Base-by-base conservation (phyloP, 768 basidiomycete genomes). In the Leccinum uliginosum region DNA sequence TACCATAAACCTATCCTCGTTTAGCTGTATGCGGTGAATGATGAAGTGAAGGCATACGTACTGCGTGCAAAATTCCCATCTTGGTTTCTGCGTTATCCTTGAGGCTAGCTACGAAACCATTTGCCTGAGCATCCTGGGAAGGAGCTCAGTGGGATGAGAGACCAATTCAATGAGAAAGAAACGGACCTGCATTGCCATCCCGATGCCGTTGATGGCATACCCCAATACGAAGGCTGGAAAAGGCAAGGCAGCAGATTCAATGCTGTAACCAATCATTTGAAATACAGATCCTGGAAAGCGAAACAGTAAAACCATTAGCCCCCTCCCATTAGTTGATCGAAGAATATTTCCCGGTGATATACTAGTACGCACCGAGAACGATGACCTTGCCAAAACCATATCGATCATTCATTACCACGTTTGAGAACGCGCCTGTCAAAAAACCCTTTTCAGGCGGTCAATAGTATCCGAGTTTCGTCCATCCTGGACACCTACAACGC, bases 111-210 rank as follows among this genome's bases (percentile, higher is more conserved):
- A 76, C 71, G 29, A 78, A 76, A 3, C 77, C 75, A 54, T 80
- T 83, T 14, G 75, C 74, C 61, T 80, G 79, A 17, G 80, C 77
- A 50, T 81, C 77, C 74, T 80, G 14, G 27, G 52, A 53, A 29
- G 26, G 27, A 6, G 29, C 35, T 17, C 17, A 29, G 30, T 50
- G 19, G 24, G 15, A n/a, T 14, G 9, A 43, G 11, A 24, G 15
- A 47, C 34, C 8, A 29, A 11, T 3, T n/a, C 9, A 24, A 1
- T 14, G 43, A 24, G 11, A 17, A 34, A 32, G 17, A 8, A 52
- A 50, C 66, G 44, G 56, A 83, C 86, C 72, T 78, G 75, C 21
- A 79, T 48, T 21, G 80, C 76, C 56, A 78, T 57, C 12, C 76
- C 78, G 27, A 79, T 66, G 1, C 80, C 80, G n/a, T 74, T 75